Base-by-base conservation (phyloP, 2,329 filamentous ascomycete species). In the Orbilia ellipsospora region DNA sequence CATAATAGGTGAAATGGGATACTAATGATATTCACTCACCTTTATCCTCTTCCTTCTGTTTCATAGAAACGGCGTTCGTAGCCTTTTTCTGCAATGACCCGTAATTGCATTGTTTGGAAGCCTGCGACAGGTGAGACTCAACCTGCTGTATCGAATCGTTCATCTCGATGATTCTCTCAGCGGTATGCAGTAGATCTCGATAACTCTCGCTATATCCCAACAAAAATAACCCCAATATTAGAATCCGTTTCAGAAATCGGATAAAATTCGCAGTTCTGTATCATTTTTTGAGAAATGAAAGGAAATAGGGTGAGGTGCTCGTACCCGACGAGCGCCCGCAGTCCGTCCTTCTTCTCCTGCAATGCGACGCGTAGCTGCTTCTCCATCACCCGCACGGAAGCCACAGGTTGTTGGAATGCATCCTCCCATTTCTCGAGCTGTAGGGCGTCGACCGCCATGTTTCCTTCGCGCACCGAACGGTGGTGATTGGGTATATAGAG, bases 131-230 rank as follows among this genome's bases (percentile, higher is more conserved):
- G 42, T 85, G 85, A 1, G 81, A 81, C 79, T 90, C 89, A 16
- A 88, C 86, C 20, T 84, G 81, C 77, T 87, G 84, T 79, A 89
- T 89, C 77, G 87, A 84, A 20, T 82, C 82, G 77, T 90, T 88
- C 87, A 91, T 90, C 44, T 87, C 85, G 67, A 90, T 87, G 78
- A 91, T 91, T 1, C 86, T 86, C 79, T 90, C 88, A 18, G 89
- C 89, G 0, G 89, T 90, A 45, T 86, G 86, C 63, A 91, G 84
- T 5, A 91, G 85, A 73, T 88, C 88, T 67, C 89, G 87, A 79
- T 91, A 91, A 81, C 88, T 88, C 79, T 87, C 85, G 18, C 88
- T 89, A 78, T 20, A 55, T 26, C 12, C 10, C 52, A 63, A 20
- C 50, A 23, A 48, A 63, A 44, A 65, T 55, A 28, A 13, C 31